Conservation (phyloP, 2,329 filamentous ascomycete species). For the Shiraia bambusicola region DNA sequence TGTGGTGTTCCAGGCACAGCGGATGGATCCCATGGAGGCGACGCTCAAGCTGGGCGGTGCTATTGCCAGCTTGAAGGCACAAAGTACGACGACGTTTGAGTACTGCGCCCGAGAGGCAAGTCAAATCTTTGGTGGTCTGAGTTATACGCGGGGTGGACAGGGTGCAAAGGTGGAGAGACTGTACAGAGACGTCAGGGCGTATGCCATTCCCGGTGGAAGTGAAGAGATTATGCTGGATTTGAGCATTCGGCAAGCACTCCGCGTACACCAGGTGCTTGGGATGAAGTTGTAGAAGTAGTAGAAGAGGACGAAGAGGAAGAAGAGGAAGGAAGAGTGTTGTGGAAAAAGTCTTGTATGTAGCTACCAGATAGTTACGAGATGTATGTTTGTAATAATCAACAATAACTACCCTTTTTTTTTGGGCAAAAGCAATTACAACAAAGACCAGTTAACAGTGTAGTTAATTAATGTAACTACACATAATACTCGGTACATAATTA, state of each 20-base stretch:
- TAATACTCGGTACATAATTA: no score
- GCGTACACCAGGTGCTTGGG: slow-evolving; percentile 5
- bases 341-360: no score
- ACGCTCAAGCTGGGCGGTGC: slow-evolving; percentile 95
- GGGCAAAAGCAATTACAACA: no score
- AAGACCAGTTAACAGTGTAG: no score
- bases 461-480: no score
- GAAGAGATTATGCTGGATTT: slow-evolving; percentile 99
- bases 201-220: slow-evolving; percentile 88
- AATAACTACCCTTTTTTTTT: no score
- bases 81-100: slow-evolving; percentile 91
- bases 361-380: no score
- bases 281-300: slow-evolving; percentile 3
- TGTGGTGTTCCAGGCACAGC: slow-evolving; percentile 86
- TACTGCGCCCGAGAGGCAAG: slow-evolving; percentile 95
- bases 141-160: slow-evolving; percentile 90
- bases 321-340: no score
- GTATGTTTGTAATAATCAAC: no score
- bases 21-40: slow-evolving; percentile 91
- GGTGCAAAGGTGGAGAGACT: slow-evolving; percentile 92
- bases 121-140: slow-evolving; percentile 95
- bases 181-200: slow-evolving; percentile 92
- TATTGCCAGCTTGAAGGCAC: slow-evolving; percentile 91
- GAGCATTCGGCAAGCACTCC: slow-evolving; percentile 83
- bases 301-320: no score